Evolutionary conservation across 306 rosid species (phyloP), one percentile per base, ranked within the genome.

Genomic region (Rubus parviflorus): DNA sequence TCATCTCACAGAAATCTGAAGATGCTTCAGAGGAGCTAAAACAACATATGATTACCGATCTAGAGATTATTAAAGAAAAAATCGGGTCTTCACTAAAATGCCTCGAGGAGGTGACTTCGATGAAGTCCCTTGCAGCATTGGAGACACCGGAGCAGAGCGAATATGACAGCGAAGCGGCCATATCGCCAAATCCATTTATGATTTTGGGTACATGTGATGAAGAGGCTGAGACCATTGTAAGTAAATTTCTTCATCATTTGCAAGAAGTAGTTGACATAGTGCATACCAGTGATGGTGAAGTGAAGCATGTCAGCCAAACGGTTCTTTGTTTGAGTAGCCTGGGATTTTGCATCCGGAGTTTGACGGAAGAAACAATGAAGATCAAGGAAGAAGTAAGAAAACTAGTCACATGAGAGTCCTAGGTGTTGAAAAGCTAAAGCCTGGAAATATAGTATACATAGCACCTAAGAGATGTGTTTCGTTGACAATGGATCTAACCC

Each of bases 291-390:
- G 81, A 79, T 77, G 78, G 76, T 46, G 89, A 91, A 68, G 95
- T 86, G 73, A 76, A 73, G 67, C 56, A 75, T 47, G 88, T 79
- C 57, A 79, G 79, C 68, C 88, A 89, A 83, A 68, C 83, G 83
- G 58, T 86, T 83, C 82, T 86, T 17, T 85, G 88, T 70, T 87
- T 81, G 81, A 73, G 86, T 58, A 79, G 92, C 72, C 74, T 95
- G 75, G 92, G 88, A 63, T 92, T 90, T 81, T 89, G 98, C 84
- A 81, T 82, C 54, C 69, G 38, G 13, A 81, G 74, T 76, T 78
- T 89, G 91, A 81, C 70, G 61, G 86, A 78, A 75, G 97, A 87
- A 85, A 87, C 88, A 13, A 70, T 73, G 69, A 85, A 83, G 82
- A 85, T 94, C 56, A 82, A 83, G 81, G 75, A 83, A 45, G 83